phyloP scores from a whole-genome alignment of 2,329 filamentous ascomycete genomes.

The Westerdykella ornata region DNA sequence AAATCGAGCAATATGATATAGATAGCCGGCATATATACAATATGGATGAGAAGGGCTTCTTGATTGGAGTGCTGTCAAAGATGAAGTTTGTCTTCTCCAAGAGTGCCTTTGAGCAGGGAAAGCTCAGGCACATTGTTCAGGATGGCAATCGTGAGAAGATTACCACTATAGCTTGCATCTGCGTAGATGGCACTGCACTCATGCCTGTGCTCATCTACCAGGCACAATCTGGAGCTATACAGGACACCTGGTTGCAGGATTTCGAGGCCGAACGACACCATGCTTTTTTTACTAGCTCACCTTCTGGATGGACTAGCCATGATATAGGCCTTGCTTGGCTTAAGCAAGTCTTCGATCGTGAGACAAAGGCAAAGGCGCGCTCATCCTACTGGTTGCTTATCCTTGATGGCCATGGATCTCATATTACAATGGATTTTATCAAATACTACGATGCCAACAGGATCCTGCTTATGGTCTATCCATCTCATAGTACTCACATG shows the following conservation, averaged over 20 bases:
- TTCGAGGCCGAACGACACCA: conserved; percentile 1
- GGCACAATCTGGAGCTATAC: conserved; percentile 1
- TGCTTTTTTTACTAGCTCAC: conserved; percentile 3
- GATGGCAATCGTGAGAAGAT: conserved; percentile 3
- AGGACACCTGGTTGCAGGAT: conserved; percentile 7
- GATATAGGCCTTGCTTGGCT: conserved; percentile 7
- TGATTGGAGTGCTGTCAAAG: conserved; percentile 3
- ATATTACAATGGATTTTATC: conserved; percentile 10
- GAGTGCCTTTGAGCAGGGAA: not conserved
- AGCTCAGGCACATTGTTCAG: not conserved
- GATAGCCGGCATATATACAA: not conserved
- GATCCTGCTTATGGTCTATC: conserved; percentile 2
- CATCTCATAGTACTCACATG: conserved; percentile 1
- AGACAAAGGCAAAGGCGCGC: conserved; percentile 4
- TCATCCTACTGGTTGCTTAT: conserved; percentile 9
- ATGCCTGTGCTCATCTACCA: conserved; percentile 8
- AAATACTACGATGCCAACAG: conserved; percentile 9
- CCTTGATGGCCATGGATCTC: conserved; percentile 10
- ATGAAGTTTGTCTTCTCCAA: conserved; percentile 2
- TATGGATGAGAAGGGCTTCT: conserved; percentile 2
- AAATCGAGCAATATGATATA: not conserved
- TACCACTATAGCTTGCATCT: conserved; percentile 1
- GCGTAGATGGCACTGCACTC: conserved; percentile 2
- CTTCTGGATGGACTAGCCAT: conserved; percentile 12
- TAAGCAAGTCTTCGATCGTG: conserved; percentile 6